Percentiles rank a stretch among this genome's conserved stretches.
Conservation (phyloP, 2,329 filamentous ascomycete genomes). For the Pseudocercospora vitis region DNA sequence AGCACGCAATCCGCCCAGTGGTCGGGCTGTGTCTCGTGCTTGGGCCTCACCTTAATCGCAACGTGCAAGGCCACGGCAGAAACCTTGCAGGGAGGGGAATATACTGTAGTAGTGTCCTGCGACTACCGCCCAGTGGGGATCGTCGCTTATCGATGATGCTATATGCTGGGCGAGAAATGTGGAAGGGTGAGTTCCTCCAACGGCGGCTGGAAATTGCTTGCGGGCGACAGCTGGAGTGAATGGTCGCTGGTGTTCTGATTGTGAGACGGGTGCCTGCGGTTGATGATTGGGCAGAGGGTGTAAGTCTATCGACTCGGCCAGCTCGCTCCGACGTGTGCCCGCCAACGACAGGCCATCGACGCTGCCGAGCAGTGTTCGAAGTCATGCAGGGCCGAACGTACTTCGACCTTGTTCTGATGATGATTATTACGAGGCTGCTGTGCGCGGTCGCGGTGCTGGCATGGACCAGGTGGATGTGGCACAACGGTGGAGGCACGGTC, state of each 20-base stretch:
- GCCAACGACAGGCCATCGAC: neutral
- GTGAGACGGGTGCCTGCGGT: neutral
- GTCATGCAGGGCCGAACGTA: conserved; percentile 2
- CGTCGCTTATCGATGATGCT: neutral
- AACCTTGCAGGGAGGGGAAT: conserved; percentile 6
- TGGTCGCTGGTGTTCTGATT: neutral
- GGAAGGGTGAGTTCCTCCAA: neutral
- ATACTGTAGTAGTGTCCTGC: neutral
- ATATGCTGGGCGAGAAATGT: neutral
- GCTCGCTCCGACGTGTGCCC: conserved; percentile 4
- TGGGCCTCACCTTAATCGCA: conserved; percentile 10
- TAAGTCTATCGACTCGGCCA: conserved; percentile 7
- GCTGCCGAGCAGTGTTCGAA: neutral
- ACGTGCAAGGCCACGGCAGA: conserved; percentile 1
- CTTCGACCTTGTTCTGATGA: too few relatives aligned
- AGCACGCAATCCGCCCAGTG: conserved; percentile 14
- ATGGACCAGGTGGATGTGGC: conserved; percentile 10
- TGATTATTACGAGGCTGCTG: too few relatives aligned
- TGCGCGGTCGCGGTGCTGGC: neutral
- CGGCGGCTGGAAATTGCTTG: neutral
- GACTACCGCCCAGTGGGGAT: too few relatives aligned
- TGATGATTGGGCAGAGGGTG: conserved; percentile 8
- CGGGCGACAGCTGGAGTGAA: neutral
- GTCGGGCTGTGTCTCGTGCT: neutral
- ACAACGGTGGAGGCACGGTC: conserved; percentile 21